Evolutionary conservation across 495 filamentous ascomycete species (phyloP), one percentile per base, ranked within the genome.

Genomic region (Corynascus novoguineensis): DNA sequence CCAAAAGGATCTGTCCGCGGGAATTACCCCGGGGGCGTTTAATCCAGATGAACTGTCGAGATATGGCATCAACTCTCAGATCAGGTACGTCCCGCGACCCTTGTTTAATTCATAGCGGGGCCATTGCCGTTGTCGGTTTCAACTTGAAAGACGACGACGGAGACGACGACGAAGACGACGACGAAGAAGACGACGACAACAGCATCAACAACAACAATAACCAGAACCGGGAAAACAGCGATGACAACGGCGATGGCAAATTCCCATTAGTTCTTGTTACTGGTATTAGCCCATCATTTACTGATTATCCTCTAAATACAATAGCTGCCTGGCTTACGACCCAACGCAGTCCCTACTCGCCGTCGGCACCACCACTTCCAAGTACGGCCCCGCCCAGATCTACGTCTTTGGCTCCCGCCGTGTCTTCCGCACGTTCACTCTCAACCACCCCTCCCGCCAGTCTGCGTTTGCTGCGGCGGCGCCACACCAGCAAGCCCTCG

Each of bases 281-380:
- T n/a, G n/a, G n/a, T n/a, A n/a, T n/a, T n/a, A n/a, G n/a, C n/a
- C n/a, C n/a, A n/a, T n/a, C n/a, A n/a, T n/a, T n/a, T n/a, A n/a
- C n/a, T n/a, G n/a, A n/a, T 32, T 32, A 24, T 15, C 53, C 24
- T n/a, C 55, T 50, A 19, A 15, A 57, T 10, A 1, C 24, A 4
- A 66, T 63, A 85, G 84, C 60, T 83, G 81, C 24, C 65, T 97
- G 41, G 86, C 92, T 60, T 97, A 95, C 76, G 90, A 97, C 59
- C 92, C 93, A 5, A 78, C 95, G 22, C 93, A 97, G 68, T 96
- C 91, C 19, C 84, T 98, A 28, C 77, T 98, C 29, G 93, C 91
- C n/a, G 81, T 97, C 45, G 93, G 90, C 25, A 97, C 95, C 46
- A 85, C 82, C 67, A 87, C 88, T 71, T 87, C 87, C 34, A 79